Base-by-base conservation (phyloP, 495 filamentous ascomycete species). In the Penicillium coffeae region DNA sequence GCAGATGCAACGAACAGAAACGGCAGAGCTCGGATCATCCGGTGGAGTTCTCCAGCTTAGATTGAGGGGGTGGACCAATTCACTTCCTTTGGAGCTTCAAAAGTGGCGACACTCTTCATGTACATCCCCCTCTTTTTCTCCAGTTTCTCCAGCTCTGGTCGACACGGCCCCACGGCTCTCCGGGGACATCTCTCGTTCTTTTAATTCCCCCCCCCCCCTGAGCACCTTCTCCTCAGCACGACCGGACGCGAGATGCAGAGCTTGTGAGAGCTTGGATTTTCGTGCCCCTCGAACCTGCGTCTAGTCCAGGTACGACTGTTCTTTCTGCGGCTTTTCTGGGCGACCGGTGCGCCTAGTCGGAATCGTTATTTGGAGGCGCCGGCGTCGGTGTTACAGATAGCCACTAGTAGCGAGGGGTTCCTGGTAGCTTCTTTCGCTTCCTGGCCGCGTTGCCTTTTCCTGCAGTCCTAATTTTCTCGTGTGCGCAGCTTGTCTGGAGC, bases 271-370 rank as follows among this genome's bases (percentile, higher is more conserved):
- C 37, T 41, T 15, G 20, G 30, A 47, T 58, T 56, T 53, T 62
- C 56, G 53, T 55, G n/a, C 38, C 35, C 20, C 40, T 55, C 35
- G 54, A 54, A 57, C 35, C 57, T 51, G 54, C 44, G 47, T 60
- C 55, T 45, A 53, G 45, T 35, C 45, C 55, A 59, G 60, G 60
- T 64, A 55, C 50, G 58, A 64, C 60, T 48, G 49, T 37, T 39
- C 27, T 42, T 18, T 3, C 18, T 42, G 15, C 36, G 40, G 16
- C 47, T 27, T 42, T 33, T 25, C 43, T 39, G 37, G 55, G 44
- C 36, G 37, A 43, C 43, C 20, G 14, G 19, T 8, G 35, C 35
- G 38, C 19, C 56, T 51, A 47, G 57, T 50, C 53, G 37, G 40
- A 56, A 54, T 42, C 51, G 37, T 48, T 37, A 50, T 48, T 45